Percentiles rank a stretch among this genome's conserved stretches.
These are phyloP conservation scores for Prunella vulgaris DNA, from an alignment of 257 asterid genomes.

Conservation along the genomic window DNA sequence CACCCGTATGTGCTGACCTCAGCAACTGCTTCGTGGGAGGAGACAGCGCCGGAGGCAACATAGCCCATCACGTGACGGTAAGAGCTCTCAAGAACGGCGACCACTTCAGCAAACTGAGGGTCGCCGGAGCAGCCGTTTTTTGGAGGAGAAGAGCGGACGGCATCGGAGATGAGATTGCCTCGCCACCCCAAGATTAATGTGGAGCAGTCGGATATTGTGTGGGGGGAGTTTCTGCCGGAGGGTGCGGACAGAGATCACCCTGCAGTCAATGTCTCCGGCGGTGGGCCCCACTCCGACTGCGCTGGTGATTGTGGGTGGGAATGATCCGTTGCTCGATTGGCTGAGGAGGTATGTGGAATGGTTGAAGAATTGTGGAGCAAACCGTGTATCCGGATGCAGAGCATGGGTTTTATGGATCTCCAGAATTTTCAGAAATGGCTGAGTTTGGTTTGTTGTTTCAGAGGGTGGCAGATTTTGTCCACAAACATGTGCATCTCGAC, in stretches of 20 bases:
- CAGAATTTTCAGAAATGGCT: background rate
- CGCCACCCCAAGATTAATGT: background rate
- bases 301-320: constrained; percentile 29
- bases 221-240: constrained; percentile 31
- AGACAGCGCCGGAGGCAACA: too few relatives aligned
- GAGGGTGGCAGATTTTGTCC: constrained; percentile 3
- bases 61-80: too few relatives aligned
- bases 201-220: background rate
- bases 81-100: too few relatives aligned
- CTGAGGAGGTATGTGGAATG: constrained; percentile 22
- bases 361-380: constrained; percentile 10
- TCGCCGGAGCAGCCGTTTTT: too few relatives aligned
- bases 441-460: constrained; percentile 18
- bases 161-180: constrained; percentile 17
- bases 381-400: background rate
- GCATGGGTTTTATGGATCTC: background rate
- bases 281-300: background rate
- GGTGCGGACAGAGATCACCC: constrained; percentile 25
- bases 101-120: too few relatives aligned
- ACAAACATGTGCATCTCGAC: background rate
- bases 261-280: constrained; percentile 15
- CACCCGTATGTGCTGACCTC: too few relatives aligned
- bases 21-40: too few relatives aligned
- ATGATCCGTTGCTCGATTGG: constrained; percentile 32
- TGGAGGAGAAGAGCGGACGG: constrained; percentile 33